Evolutionary conservation across 1,139 yeast species (phyloP).

Genomic region (Debaryomyces sp.): DNA sequence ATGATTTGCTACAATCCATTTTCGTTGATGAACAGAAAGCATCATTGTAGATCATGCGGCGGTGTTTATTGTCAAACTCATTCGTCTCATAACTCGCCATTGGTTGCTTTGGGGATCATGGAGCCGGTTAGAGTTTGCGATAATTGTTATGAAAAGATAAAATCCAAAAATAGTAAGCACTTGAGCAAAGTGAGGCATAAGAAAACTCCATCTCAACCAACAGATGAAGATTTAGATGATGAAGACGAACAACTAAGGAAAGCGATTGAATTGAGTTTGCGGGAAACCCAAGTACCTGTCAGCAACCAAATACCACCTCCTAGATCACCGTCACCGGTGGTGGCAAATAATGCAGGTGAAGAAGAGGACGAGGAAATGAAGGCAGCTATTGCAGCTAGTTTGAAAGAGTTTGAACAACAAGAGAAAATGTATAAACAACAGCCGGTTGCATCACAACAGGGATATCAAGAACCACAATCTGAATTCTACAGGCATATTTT

Average conservation of each 20-base stretch:
- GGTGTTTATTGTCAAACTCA: constrained; percentile 89
- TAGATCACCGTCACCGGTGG: constrained; percentile 11
- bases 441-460: constrained; percentile 13
- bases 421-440: constrained; percentile 19
- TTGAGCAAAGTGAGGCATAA: constrained; percentile 11
- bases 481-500: constrained; percentile 35
- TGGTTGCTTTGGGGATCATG: constrained; percentile 84
- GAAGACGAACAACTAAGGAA: constrained; percentile 78
- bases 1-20: constrained; percentile 89
- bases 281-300: constrained; percentile 45
- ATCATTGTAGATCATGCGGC: constrained; percentile 97
- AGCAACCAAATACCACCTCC: constrained; percentile 3
- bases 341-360: constrained; percentile 33
- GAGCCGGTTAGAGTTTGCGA: constrained; percentile 95
- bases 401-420: constrained; percentile 65
- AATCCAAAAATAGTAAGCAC: constrained; percentile 28
- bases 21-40: constrained; percentile 84
- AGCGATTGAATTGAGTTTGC: constrained; percentile 79
- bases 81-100: constrained; percentile 67
- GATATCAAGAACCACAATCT: constrained; percentile 21
- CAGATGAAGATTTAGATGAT: constrained; percentile 35
- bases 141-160: constrained; percentile 70
- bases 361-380: constrained; percentile 89
- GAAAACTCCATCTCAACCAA: background rate
- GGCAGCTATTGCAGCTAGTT: constrained; percentile 94